These are phyloP conservation scores for Furcasterigmium furcatum DNA, from an alignment of 2,329 filamentous ascomycete genomes.

Conservation along the genomic window DNA sequence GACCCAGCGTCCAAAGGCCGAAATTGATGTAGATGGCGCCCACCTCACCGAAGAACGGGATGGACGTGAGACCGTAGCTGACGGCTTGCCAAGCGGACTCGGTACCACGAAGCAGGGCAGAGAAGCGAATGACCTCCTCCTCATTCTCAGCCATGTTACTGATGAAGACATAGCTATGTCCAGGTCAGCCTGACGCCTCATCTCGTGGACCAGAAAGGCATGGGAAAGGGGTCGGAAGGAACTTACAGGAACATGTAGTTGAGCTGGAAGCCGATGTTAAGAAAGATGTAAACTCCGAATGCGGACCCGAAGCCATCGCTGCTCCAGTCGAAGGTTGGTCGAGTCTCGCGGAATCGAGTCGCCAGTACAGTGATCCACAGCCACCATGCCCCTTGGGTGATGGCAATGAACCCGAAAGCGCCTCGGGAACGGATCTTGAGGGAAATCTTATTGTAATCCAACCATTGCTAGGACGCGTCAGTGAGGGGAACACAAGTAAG, in stretches of 20 bases:
- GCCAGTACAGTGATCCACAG: slow-evolving; percentile 66
- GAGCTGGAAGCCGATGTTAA: slow-evolving; percentile 65
- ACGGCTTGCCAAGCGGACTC: slow-evolving; percentile 73
- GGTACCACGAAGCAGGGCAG: slow-evolving; percentile 64
- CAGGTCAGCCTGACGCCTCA: no score
- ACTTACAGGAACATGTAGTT: slow-evolving; percentile 69
- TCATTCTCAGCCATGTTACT: slow-evolving; percentile 60
- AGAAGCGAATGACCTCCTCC: slow-evolving; percentile 64
- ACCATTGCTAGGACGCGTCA: slow-evolving; percentile 37
- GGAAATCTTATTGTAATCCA: slow-evolving; percentile 53
- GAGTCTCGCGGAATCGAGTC: slow-evolving; percentile 52
- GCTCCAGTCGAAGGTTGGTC: slow-evolving; percentile 65
- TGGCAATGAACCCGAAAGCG: slow-evolving; percentile 52
- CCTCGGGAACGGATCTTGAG: slow-evolving; percentile 51
- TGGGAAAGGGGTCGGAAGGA: background rate
- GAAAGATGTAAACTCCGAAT: slow-evolving; percentile 66
- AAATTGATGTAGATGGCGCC: slow-evolving; percentile 71
- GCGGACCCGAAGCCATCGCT: slow-evolving; percentile 60
- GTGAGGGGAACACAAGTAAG: no score
- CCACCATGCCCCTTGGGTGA: slow-evolving; percentile 68
- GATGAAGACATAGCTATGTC: slow-evolving; percentile 63
- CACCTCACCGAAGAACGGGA: slow-evolving; percentile 60
- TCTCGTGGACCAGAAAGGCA: no score
- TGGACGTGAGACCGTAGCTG: slow-evolving; percentile 64
- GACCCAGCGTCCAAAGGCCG: slow-evolving; percentile 60